Base-by-base conservation (phyloP, 2,329 filamentous ascomycete genomes). In the Fusarium chuoi region DNA sequence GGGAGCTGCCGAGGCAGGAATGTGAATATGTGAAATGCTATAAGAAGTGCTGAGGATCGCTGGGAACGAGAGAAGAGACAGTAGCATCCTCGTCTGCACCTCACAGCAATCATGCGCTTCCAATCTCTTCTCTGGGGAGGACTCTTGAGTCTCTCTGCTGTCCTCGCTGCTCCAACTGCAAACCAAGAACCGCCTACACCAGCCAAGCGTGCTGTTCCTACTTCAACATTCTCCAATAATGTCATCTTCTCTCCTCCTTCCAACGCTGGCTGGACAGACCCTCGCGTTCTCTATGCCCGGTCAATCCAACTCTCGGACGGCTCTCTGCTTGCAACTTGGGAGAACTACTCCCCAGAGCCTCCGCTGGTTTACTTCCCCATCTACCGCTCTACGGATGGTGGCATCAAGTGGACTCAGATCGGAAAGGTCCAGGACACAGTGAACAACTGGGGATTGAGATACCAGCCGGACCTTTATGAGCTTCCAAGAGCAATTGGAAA, bases 381-480 rank as follows among this genome's bases (percentile, higher is more conserved):
- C 74, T 88, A 84, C 77, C 81, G 83, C 70, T 89, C 87, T 28
- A 82, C 77, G 28, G 88, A 91, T 77, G 81, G 84, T 49, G 89
- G 89, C 15, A 77, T 84, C 42, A 89, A 87, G 7, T 94, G 92
- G 92, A 84, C 85, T n/a, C 87, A 91, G 78, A 84, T 93, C 54
- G 89, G 90, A 14, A 86, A 86, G 28, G 89, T 94, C 9, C 84
- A 89, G 17, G 92, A 94, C 78, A 85, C 87, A 62, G 89, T 87
- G 22, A 91, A 92, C 70, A 87, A 87, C 38, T 90, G 88, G 83
- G 92, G 92, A n/a, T 79, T 93, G 65, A 87, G 90, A 33, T 93
- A 93, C 77, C 92, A 94, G 78, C 92, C 92, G 0, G 89, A 89
- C 79, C 84, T 94, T 17, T 93, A 92, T 77, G 86, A 90, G 72